Conservation (phyloP, 1,139 yeast genomes). For the Oligophagozyma castellii region DNA sequence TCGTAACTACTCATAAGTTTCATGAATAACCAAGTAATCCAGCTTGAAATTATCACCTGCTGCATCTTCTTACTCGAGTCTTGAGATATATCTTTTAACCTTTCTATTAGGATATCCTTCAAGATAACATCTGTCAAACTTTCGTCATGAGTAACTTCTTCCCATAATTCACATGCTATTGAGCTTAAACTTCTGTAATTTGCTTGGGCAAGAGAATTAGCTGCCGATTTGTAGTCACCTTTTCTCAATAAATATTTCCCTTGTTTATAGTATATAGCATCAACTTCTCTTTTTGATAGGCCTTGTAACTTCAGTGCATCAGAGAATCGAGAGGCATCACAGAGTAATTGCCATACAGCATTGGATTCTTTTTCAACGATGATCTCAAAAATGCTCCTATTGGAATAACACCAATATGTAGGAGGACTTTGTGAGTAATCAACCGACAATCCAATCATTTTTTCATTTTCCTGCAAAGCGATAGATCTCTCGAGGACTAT, state of each 20-base stretch:
- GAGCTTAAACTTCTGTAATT: constrained; percentile 49
- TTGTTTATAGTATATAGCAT: constrained; percentile 45
- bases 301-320: constrained; percentile 44
- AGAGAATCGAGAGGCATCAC: constrained; percentile 48
- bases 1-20: constrained; percentile 37
- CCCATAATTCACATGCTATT: constrained; percentile 47
- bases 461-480: constrained; percentile 28
- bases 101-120: constrained; percentile 41
- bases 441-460: constrained; percentile 41
- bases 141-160: constrained; percentile 25
- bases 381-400: constrained; percentile 45
- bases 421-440: constrained; percentile 35
- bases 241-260: constrained; percentile 41
- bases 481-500: constrained; percentile 31
- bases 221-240: constrained; percentile 36
- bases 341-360: constrained; percentile 65
- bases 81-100: constrained; percentile 29
- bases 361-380: constrained; percentile 54
- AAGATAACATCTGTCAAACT: constrained; percentile 44
- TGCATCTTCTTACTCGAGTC: constrained; percentile 31
- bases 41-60: constrained; percentile 51
- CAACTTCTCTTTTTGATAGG: constrained; percentile 31
- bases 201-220: constrained; percentile 44
- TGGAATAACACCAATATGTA: constrained; percentile 51
- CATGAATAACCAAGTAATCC: constrained; percentile 65